These are phyloP conservation scores for Hypericum perforatum DNA, from an alignment of 345 rosid species.

Conservation along the genomic window DNA sequence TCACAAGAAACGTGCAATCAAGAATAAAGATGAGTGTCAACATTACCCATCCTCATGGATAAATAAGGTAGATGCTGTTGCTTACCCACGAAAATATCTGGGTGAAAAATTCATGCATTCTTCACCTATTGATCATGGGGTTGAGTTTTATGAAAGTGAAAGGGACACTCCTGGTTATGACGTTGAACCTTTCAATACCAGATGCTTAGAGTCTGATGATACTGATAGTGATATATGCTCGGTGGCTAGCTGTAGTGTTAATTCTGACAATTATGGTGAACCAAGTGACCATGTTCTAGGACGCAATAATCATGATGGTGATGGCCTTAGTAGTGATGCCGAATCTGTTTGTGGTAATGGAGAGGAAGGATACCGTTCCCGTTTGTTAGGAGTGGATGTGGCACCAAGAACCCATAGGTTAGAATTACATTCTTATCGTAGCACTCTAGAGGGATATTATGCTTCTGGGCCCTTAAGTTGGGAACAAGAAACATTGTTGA, in stretches of 20 bases:
- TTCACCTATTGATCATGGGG: slow-evolving; percentile 5
- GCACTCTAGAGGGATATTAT: slow-evolving; percentile 36
- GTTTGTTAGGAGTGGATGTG: slow-evolving; percentile 6
- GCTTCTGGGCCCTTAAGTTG: slow-evolving; percentile 65
- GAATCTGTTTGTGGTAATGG: slow-evolving; percentile 8
- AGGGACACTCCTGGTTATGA: slow-evolving; percentile 1
- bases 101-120: slow-evolving; percentile 11
- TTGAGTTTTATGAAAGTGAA: slow-evolving; percentile 4
- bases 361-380: neutral
- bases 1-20: slow-evolving; percentile 21
- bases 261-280: slow-evolving; percentile 1
- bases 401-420: slow-evolving; percentile 14
- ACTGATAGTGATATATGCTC: slow-evolving; percentile 25
- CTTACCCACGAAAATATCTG: slow-evolving; percentile 10
- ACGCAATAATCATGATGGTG: neutral
- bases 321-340: slow-evolving; percentile 13
- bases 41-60: slow-evolving; percentile 5
- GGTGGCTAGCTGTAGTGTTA: slow-evolving; percentile 28
- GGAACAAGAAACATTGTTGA: slow-evolving; percentile 72
- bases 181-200: slow-evolving; percentile 17
- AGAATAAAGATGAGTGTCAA: slow-evolving; percentile 16
- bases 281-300: neutral
- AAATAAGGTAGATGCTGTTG: slow-evolving; percentile 17
- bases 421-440: slow-evolving; percentile 17
- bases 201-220: slow-evolving; percentile 21